Evolutionary conservation across 2,329 filamentous ascomycete species (phyloP).

Genomic region (Penicillium verrucosum): DNA sequence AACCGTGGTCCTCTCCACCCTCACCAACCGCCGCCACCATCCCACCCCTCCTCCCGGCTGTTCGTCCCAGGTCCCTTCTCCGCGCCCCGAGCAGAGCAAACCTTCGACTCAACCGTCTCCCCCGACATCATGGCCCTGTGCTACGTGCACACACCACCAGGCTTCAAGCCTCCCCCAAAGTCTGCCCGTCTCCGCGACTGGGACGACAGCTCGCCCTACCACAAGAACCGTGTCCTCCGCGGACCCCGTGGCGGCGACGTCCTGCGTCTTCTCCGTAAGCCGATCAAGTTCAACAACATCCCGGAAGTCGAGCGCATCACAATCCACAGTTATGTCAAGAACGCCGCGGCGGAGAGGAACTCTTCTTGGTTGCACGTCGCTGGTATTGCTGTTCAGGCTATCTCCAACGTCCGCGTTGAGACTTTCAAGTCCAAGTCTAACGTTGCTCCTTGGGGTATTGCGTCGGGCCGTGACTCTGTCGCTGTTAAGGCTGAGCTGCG

Average conservation of each 20-base stretch:
- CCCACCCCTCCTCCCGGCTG: slow-evolving; percentile 81
- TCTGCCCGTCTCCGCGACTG: slow-evolving; percentile 72
- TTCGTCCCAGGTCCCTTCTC: slow-evolving; percentile 91
- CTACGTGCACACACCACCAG: slow-evolving; percentile 82
- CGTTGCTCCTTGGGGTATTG: slow-evolving; percentile 72
- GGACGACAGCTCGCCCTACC: slow-evolving; percentile 90
- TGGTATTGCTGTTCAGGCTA: slow-evolving; percentile 77
- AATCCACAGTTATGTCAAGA: slow-evolving; percentile 71
- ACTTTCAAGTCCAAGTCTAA: slow-evolving; percentile 68
- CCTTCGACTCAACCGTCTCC: slow-evolving; percentile 80
- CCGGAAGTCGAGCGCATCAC: slow-evolving; percentile 78
- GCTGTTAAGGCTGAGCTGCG: slow-evolving; percentile 73
- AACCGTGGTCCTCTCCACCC: slow-evolving; percentile 91
- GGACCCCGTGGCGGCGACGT: slow-evolving; percentile 75
- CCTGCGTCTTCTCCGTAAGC: slow-evolving; percentile 50
- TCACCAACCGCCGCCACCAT: slow-evolving; percentile 80
- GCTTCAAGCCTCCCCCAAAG: slow-evolving; percentile 58
- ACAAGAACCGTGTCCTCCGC: slow-evolving; percentile 82
- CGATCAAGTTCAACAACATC: slow-evolving; percentile 75
- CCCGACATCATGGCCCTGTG: slow-evolving; percentile 83
- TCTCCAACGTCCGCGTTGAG: slow-evolving; percentile 71
- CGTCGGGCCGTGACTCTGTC: slow-evolving; percentile 63
- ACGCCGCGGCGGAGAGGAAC: slow-evolving; percentile 61
- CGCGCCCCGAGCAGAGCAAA: slow-evolving; percentile 81
- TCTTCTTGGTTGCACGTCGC: slow-evolving; percentile 76